phyloP scores from a whole-genome alignment of 2,329 filamentous ascomycete species.

The Xylariomycetidae sp. region DNA sequence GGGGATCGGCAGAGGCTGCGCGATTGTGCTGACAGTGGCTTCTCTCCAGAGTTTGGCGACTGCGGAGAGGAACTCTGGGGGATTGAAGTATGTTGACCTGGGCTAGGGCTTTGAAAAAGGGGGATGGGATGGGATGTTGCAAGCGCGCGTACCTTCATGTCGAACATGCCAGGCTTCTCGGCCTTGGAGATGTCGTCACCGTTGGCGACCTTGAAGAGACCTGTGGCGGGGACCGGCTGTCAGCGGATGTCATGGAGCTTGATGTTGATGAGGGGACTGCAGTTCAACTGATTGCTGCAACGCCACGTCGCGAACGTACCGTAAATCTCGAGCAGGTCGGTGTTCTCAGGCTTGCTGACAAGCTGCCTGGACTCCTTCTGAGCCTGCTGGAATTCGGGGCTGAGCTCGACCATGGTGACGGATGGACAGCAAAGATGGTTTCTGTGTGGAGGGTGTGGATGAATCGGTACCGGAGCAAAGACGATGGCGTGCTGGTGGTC shows the following conservation, averaged over 20 bases:
- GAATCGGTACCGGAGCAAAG: no score
- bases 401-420: slow-evolving; percentile 20
- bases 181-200: slow-evolving; percentile 53
- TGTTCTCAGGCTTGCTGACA: slow-evolving; percentile 55
- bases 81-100: no score
- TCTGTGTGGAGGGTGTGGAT: not conserved
- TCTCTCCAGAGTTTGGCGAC: no score
- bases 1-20: no score
- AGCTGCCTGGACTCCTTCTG: slow-evolving; percentile 61
- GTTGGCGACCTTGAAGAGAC: slow-evolving; percentile 51
- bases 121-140: no score
- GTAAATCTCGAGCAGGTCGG: slow-evolving; percentile 59
- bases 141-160: slow-evolving; percentile 60
- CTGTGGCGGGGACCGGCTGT: slow-evolving; percentile 34
- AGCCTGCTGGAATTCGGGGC: slow-evolving; percentile 47
- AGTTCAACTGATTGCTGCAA: no score
- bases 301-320: slow-evolving; percentile 41
- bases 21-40: no score
- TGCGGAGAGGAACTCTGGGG: no score
- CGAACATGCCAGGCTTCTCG: slow-evolving; percentile 59
- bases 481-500: no score
- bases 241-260: no score
- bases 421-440: slow-evolving; percentile 1
- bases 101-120: no score
- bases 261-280: no score